Percentiles rank a stretch among this genome's conserved stretches.
Conservation (phyloP, 2,329 filamentous ascomycete species). For the Didymella pinodella region DNA sequence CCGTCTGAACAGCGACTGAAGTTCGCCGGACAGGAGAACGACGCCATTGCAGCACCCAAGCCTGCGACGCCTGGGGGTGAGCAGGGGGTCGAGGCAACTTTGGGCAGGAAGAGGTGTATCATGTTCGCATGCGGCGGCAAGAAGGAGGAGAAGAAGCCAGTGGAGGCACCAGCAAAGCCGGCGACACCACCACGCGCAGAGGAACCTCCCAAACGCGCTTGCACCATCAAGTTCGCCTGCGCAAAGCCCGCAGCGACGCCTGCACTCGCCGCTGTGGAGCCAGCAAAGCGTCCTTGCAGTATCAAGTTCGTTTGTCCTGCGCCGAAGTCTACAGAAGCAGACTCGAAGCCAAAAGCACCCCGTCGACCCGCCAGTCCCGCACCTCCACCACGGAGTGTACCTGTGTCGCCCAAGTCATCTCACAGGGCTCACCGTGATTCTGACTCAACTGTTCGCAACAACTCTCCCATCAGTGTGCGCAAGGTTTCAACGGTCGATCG, state of each 20-base stretch:
- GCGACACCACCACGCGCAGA: constrained; percentile 27
- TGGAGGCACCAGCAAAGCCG: constrained; percentile 30
- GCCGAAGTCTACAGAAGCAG: constrained; percentile 54
- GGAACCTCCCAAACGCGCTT: constrained; percentile 62
- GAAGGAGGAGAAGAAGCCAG: constrained; percentile 56
- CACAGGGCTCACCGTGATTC: constrained; percentile 56
- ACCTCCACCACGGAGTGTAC: constrained; percentile 41
- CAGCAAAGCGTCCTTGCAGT: constrained; percentile 63
- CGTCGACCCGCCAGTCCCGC: constrained; percentile 58
- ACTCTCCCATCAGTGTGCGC: constrained; percentile 55
- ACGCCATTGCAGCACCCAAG: constrained; percentile 28
- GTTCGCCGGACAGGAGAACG: constrained; percentile 47
- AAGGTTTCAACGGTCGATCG: constrained; percentile 47
- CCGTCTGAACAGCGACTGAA: constrained; percentile 48
- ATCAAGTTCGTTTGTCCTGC: constrained; percentile 79
- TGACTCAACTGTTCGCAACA: constrained; percentile 59
- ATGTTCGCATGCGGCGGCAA: constrained; percentile 80
- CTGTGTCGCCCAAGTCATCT: constrained; percentile 41
- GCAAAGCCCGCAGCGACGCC: constrained; percentile 8
- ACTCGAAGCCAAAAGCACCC: constrained; percentile 45
- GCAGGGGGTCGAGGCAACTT: constrained; percentile 66
- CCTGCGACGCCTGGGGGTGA: constrained; percentile 53
- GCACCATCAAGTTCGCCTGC: constrained; percentile 78
- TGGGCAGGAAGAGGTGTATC: constrained; percentile 85
- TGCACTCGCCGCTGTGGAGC: constrained; percentile 35